A percentile compares a stretch with the other conserved stretches of the same genome.
Evolutionary conservation across 2,329 filamentous ascomycete genomes (phyloP).

Genomic region (Aureobasidium sp.): DNA sequence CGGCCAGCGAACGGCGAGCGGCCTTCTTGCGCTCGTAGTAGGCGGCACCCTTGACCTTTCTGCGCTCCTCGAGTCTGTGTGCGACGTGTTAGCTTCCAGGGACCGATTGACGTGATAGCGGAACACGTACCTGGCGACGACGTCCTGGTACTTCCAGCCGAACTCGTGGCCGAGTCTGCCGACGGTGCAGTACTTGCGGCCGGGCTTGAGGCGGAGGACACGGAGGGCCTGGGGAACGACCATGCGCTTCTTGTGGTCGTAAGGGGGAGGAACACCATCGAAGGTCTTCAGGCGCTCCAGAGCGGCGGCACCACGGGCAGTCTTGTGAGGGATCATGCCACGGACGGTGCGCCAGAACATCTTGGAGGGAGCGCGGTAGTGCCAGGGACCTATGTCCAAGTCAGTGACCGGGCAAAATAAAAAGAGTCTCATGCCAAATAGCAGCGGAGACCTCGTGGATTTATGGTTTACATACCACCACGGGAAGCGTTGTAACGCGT

Average conservation of each 20-base stretch:
- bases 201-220: conserved; percentile 93
- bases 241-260: conserved; percentile 99
- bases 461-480: conserved; percentile 62
- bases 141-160: conserved; percentile 99
- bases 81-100: conserved; percentile 9
- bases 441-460: conserved; percentile 14
- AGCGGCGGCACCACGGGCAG: conserved; percentile 89
- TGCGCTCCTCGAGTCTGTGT: conserved; percentile 90
- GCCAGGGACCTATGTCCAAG: conserved; percentile 73
- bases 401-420: conserved; percentile 10
- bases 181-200: conserved; percentile 99
- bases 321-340: conserved; percentile 99
- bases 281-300: conserved; percentile 99
- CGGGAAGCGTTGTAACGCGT: conserved; percentile 99
- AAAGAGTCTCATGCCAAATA: conserved; percentile 14
- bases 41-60: conserved; percentile 97
- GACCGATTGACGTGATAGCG: neutral
- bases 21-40: conserved; percentile 99
- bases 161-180: conserved; percentile 97
- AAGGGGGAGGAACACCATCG: conserved; percentile 97
- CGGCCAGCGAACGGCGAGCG: conserved; percentile 78
- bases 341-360: conserved; percentile 99
- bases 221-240: conserved; percentile 97
- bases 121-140: conserved; percentile 78
- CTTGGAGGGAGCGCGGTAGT: conserved; percentile 97